Evolutionary conservation across 805 yeast genomes (phyloP).

Genomic region (Saccharomycopsis oosterbeekiorum): DNA sequence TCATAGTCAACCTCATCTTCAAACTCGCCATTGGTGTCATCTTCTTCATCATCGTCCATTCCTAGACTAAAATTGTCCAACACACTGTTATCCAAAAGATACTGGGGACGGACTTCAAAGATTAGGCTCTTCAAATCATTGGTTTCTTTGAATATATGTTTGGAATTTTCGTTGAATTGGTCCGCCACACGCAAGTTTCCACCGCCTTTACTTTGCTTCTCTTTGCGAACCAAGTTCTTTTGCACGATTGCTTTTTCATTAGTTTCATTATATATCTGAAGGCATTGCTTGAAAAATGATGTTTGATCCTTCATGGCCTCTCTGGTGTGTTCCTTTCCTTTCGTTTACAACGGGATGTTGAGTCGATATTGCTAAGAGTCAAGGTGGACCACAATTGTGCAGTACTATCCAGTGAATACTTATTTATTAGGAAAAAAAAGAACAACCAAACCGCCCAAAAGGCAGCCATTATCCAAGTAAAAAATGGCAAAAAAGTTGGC

Average conservation of each 20-base stretch:
- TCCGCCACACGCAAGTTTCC: slow-evolving; percentile 6
- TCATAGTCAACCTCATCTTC: slow-evolving; percentile 2
- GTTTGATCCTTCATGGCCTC: slow-evolving; percentile 24
- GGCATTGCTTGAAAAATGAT: slow-evolving; percentile 23
- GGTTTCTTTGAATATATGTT: slow-evolving; percentile 10
- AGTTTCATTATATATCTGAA: slow-evolving; percentile 22
- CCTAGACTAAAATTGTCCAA: slow-evolving; percentile 1
- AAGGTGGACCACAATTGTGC: too few relatives aligned
- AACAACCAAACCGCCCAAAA: not conserved
- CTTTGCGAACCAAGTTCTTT: not conserved
- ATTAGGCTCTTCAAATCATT: slow-evolving; percentile 4
- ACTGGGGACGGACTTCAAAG: slow-evolving; percentile 10
- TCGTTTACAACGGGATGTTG: not conserved
- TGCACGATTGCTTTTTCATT: not conserved
- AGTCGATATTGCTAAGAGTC: too few relatives aligned
- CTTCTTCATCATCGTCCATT: slow-evolving; percentile 7
- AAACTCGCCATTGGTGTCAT: slow-evolving; percentile 3
- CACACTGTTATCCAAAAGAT: slow-evolving; percentile 7
- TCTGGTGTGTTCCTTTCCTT: not conserved
- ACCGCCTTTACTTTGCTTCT: not conserved
- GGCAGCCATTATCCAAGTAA: too few relatives aligned
- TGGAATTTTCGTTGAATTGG: slow-evolving; percentile 14
- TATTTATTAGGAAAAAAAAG: too few relatives aligned
- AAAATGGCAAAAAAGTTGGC: not conserved
- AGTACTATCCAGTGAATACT: too few relatives aligned